A percentile compares a stretch with the other conserved stretches of the same genome.
phyloP scores from a whole-genome alignment of 2,329 filamentous ascomycete genomes.

The Peltaster fructicola region DNA sequence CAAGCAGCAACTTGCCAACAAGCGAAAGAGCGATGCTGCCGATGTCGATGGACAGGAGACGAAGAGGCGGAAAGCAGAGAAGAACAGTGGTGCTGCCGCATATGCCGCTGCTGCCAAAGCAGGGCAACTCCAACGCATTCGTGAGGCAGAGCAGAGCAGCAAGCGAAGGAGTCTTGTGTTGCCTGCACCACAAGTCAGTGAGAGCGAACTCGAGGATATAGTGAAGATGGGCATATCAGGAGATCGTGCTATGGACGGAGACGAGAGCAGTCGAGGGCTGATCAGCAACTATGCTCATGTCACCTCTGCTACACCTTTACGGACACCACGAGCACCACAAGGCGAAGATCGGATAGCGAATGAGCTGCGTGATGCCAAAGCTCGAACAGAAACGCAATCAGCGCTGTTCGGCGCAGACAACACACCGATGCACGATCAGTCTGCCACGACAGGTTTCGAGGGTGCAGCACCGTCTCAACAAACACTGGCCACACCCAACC shows the following conservation, averaged over 20 bases:
- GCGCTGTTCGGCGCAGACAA: constrained; percentile 89
- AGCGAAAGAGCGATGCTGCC: constrained; percentile 83
- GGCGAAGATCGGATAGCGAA: constrained; percentile 94
- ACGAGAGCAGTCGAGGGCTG: constrained; percentile 59
- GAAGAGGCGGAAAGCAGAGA: constrained; percentile 79
- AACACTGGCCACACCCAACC: constrained; percentile 78
- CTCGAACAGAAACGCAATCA: constrained; percentile 83
- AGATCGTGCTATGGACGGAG: constrained; percentile 62
- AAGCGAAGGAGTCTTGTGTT: constrained; percentile 71
- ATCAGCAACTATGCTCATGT: constrained; percentile 74
- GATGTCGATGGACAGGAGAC: constrained; percentile 53
- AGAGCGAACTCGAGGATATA: constrained; percentile 87
- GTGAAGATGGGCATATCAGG: constrained; percentile 97
- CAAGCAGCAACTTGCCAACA: constrained; percentile 78
- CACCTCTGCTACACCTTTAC: constrained; percentile 68
- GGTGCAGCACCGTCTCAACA: constrained; percentile 67
- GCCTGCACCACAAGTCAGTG: constrained; percentile 79
- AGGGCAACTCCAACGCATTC: constrained; percentile 81
- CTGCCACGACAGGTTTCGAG: constrained; percentile 72
- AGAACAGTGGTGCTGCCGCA: constrained; percentile 58
- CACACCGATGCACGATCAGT: constrained; percentile 66
- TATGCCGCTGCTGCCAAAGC: constrained; percentile 82
- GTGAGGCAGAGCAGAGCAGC: constrained; percentile 92
- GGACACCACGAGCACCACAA: constrained; percentile 76
- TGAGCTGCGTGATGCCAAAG: constrained; percentile 84